A percentile compares a stretch with the other conserved stretches of the same genome.
Evolutionary conservation across 1,139 yeast species (phyloP).

Genomic region (Sugiyamaella castrensis): DNA sequence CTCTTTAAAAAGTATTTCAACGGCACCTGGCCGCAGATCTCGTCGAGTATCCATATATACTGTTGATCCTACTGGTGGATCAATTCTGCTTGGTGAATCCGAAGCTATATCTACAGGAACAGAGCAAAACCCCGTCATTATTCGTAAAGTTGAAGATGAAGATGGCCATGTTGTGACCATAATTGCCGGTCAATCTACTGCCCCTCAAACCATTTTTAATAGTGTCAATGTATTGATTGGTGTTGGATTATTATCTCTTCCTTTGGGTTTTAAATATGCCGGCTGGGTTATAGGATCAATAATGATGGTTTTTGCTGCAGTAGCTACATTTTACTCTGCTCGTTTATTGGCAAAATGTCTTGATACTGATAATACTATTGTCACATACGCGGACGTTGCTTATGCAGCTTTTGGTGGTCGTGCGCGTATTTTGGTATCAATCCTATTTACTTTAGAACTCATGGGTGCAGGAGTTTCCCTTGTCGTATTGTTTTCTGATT

Average conservation of each 20-base stretch:
- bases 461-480: constrained; percentile 76
- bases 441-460: constrained; percentile 71
- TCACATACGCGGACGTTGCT: constrained; percentile 87
- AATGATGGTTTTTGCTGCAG: constrained; percentile 55
- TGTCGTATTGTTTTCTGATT: constrained; percentile 78
- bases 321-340: constrained; percentile 70
- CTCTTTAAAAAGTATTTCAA: constrained; percentile 12
- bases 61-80: constrained; percentile 24
- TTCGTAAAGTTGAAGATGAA: constrained; percentile 65
- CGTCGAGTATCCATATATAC: constrained; percentile 18
- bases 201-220: constrained; percentile 84
- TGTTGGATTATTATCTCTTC: constrained; percentile 78
- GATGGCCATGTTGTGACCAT: constrained; percentile 75
- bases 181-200: constrained; percentile 80
- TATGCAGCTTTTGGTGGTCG: constrained; percentile 66
- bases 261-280: constrained; percentile 71
- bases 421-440: constrained; percentile 63
- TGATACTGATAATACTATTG: constrained; percentile 71
- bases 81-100: constrained; percentile 28
- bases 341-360: constrained; percentile 56
- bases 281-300: constrained; percentile 75
- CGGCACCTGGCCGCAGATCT: constrained; percentile 6
- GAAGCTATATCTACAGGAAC: constrained; percentile 38
- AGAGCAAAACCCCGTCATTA: constrained; percentile 53
- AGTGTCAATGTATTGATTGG: constrained; percentile 84